Evolutionary conservation across 169 alveolate species (phyloP).

Genomic region (Plasmodium relictum): DNA sequence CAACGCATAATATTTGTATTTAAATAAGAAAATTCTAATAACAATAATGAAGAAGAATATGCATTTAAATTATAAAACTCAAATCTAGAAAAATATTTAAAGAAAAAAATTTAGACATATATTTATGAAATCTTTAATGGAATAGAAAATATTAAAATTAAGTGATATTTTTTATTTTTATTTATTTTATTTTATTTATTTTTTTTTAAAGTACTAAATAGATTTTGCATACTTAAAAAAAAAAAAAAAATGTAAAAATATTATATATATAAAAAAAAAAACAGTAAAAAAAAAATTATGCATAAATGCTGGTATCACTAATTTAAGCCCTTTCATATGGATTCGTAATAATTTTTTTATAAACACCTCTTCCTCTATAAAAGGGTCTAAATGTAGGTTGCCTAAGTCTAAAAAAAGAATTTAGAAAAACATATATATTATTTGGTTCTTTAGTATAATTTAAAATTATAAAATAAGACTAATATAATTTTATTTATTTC

Average conservation of each 20-base stretch:
- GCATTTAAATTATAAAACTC: constrained; percentile 2
- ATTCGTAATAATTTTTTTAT: constrained; percentile 49
- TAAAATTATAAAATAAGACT: no score
- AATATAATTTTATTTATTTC: not conserved
- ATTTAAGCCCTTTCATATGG: constrained; percentile 70
- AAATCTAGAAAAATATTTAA: constrained; percentile 11
- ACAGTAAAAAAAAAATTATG: no score
- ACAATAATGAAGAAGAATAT: constrained; percentile 8
- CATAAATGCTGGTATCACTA: no score
- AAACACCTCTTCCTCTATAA: constrained; percentile 74
- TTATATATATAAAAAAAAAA: not conserved
- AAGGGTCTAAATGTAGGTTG: constrained; percentile 77
- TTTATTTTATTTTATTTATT: constrained; percentile 3
- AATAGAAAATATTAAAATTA: not conserved
- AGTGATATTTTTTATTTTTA: not conserved
- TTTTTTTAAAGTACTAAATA: not conserved
- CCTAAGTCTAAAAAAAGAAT: constrained; percentile 19
- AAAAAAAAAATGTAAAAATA: constrained; percentile 1
- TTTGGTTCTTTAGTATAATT: not conserved
- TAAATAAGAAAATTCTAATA: not conserved
- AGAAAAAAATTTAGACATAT: not conserved
- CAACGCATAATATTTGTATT: not conserved
- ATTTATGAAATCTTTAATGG: not conserved
- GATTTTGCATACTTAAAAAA: constrained; percentile 1
- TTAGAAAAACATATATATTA: not conserved